These are phyloP conservation scores for Trametes sp. DNA, from an alignment of 1,284 basidiomycete genomes.

Conservation along the genomic window DNA sequence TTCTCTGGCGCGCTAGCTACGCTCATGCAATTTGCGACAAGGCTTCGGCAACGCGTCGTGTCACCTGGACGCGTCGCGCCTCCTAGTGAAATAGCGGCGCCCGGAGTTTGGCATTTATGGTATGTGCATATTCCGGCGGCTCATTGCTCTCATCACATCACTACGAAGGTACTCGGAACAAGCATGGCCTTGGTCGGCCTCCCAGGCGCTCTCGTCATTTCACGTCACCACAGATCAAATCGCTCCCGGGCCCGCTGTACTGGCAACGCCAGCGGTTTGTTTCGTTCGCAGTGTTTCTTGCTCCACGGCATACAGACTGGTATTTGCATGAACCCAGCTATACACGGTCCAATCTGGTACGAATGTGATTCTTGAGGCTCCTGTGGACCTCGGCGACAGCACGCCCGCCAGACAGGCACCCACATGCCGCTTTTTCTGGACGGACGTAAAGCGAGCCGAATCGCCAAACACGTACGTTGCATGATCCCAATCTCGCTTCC, in stretches of 20 bases:
- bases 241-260: neutral
- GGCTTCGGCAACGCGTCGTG: no score
- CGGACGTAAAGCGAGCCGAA: constrained; percentile 9
- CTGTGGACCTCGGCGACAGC: neutral
- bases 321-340: no score
- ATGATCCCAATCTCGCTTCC: constrained; percentile 15
- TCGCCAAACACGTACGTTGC: constrained; percentile 14
- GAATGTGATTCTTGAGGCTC: no score
- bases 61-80: no score
- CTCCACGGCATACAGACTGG: no score
- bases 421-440: neutral
- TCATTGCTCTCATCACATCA: neutral
- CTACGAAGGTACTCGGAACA: neutral
- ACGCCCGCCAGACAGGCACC: neutral
- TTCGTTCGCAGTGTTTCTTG: no score
- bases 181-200: neutral
- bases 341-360: no score
- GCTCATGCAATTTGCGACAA: no score
- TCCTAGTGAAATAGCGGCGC: neutral
- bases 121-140: neutral
- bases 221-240: neutral
- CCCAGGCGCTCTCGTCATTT: neutral
- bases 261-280: neutral
- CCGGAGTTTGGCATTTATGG: neutral
- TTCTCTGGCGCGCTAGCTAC: no score